Conservation (phyloP, 345 rosid genomes). For the Mangifera indica region DNA sequence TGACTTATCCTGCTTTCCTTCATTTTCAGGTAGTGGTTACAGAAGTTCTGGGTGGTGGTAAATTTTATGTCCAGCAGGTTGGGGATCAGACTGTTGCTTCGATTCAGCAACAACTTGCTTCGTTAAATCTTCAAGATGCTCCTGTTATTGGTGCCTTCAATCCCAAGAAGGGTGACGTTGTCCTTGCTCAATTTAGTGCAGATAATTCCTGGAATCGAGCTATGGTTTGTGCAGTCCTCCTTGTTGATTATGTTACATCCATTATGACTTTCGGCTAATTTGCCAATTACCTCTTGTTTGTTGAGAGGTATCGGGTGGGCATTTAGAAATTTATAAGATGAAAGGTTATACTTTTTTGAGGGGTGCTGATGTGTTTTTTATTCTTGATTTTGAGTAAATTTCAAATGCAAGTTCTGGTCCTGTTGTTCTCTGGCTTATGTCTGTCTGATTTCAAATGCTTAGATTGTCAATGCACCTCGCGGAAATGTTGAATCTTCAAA, state of each 20-base stretch:
- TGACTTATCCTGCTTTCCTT: slow-evolving; percentile 12
- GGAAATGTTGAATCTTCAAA: slow-evolving; percentile 63
- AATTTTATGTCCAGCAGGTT: slow-evolving; percentile 79
- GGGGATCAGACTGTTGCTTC: slow-evolving; percentile 82
- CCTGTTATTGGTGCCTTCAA: slow-evolving; percentile 82
- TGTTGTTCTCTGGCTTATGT: slow-evolving; percentile 4
- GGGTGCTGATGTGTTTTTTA: neutral
- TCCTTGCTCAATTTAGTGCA: slow-evolving; percentile 92
- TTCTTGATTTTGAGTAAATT: neutral
- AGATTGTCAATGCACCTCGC: slow-evolving; percentile 89
- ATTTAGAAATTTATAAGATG: neutral
- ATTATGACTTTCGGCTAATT: too few relatives aligned
- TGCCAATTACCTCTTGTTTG: neutral
- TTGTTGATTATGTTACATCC: neutral
- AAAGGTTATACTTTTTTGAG: neutral
- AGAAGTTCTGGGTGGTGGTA: slow-evolving; percentile 88
- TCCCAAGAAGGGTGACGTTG: slow-evolving; percentile 86
- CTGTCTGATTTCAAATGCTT: slow-evolving; percentile 10
- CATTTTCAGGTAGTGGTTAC: slow-evolving; percentile 77
- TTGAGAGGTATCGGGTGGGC: neutral
- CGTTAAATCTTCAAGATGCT: slow-evolving; percentile 67
- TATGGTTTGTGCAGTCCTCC: slow-evolving; percentile 51
- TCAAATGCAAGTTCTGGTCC: neutral
- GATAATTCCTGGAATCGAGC: slow-evolving; percentile 99
- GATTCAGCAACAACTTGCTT: slow-evolving; percentile 74